Evolutionary conservation across 1,284 basidiomycete species (phyloP).

Genomic region (Mrakiaceae sp.): DNA sequence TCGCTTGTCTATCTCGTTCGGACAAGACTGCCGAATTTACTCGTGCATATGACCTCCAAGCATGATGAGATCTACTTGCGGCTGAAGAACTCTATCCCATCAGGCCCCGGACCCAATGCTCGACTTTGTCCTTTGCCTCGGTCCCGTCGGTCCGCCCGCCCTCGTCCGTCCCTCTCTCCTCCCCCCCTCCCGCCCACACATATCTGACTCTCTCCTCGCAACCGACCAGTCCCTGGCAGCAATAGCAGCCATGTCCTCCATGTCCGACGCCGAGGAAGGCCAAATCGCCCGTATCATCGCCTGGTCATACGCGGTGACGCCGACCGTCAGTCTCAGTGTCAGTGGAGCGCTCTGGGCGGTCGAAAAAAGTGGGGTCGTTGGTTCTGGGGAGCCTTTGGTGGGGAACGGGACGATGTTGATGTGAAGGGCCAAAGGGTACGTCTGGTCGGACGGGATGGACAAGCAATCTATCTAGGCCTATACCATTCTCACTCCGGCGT

Average conservation of each 20-base stretch:
- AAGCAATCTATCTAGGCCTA: too few relatives aligned
- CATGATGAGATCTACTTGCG: background rate
- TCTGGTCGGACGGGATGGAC: too few relatives aligned
- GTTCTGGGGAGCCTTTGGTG: too few relatives aligned
- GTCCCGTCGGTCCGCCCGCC: slow-evolving; percentile 32
- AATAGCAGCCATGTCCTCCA: slow-evolving; percentile 23
- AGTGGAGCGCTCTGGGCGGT: too few relatives aligned
- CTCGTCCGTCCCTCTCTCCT: slow-evolving; percentile 21
- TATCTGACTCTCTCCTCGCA: background rate
- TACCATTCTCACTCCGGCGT: too few relatives aligned
- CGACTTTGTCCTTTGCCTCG: slow-evolving; percentile 29
- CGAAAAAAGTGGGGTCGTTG: too few relatives aligned
- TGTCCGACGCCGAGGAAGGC: slow-evolving; percentile 23
- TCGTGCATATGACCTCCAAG: too few relatives aligned
- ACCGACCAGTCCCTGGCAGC: background rate
- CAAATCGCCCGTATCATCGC: slow-evolving; percentile 28
- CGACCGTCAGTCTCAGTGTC: slow-evolving; percentile 19
- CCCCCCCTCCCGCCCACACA: slow-evolving; percentile 3
- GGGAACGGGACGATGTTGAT: too few relatives aligned
- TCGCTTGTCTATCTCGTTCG: slow-evolving; percentile 25
- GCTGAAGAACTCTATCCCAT: background rate
- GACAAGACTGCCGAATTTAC: slow-evolving; percentile 8
- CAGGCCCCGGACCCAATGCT: slow-evolving; percentile 21
- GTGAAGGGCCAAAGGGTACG: too few relatives aligned
- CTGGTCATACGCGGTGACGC: slow-evolving; percentile 25